Base-by-base conservation (phyloP, 2,329 filamentous ascomycete genomes). In the Trichoderma asperellum region DNA sequence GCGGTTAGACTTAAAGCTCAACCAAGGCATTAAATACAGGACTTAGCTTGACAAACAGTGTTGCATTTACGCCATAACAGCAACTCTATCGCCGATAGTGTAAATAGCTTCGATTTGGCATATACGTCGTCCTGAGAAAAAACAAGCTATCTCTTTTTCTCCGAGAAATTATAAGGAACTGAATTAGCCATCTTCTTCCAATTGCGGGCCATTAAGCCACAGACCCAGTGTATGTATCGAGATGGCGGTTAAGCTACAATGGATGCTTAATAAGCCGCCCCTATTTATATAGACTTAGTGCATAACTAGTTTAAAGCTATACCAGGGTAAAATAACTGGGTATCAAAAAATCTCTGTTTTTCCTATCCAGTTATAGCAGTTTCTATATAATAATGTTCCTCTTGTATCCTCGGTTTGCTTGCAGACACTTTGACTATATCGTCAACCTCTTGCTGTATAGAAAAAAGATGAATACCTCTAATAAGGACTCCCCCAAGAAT, bases 1-100 rank as follows among this genome's bases (percentile, higher is more conserved):
- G 24, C 24, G 24, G 32, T 32, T 80, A 35, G 34, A 8, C 34
- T 35, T 32, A 32, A 32, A 1, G 32, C 32, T 32, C 7, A 32
- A 32, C 5, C 32, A 32, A 32, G 32, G 2, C 32, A 32, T 32
- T 32, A 32, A 32, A 6, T 8, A 8, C 32, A 32, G 32, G 32
- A 2, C 32, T 32, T 32, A 32, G 32, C 5, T 8, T 32, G 5
- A 8, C 32, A 5, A 32, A 5, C 32, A 32, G 32, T 8, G 32
- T 8, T 32, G 32, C 32, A 32, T 32, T 32, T 8, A 32, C 32
- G 32, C 32, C 32, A 6, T 32, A 8, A 32, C 32, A 8, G 37
- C 37, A 43, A n/a, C 16, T 7, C 16, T 18, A 18, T 8, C 7
- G 14, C 37, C 14, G 16, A 40, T 16, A 40, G 14, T 12, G 16